Evolutionary conservation across 257 asterid species (phyloP).

Genomic region (Solanum pinnatisectum): DNA sequence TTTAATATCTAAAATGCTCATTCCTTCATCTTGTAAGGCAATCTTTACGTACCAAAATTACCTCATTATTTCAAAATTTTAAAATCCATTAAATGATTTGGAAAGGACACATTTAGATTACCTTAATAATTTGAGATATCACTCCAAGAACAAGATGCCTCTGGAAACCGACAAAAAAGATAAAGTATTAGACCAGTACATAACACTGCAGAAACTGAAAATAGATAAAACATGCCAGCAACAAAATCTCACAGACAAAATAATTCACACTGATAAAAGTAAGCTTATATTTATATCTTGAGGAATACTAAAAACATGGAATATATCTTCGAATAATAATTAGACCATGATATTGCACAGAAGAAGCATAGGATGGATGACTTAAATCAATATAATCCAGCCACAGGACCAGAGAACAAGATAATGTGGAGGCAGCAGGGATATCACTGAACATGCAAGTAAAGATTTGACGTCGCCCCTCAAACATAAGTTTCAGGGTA

Average conservation of each 20-base stretch:
- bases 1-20: neutral
- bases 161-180: constrained; percentile 37
- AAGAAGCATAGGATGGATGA: neutral
- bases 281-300: neutral
- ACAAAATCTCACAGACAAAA: neutral
- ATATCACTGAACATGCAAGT: neutral
- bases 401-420: neutral
- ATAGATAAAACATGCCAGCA: neutral
- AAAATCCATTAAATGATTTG: neutral
- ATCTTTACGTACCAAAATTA: neutral
- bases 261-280: neutral
- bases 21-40: neutral
- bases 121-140: constrained; percentile 98
- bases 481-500: neutral
- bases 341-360: neutral
- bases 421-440: neutral
- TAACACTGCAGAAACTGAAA: neutral
- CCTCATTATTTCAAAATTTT: neutral
- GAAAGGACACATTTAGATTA: constrained; percentile 4
- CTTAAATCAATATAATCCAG: neutral
- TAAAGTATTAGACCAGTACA: constrained; percentile 12
- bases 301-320: neutral
- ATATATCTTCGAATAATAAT: neutral
- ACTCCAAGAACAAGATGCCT: constrained; percentile 98
- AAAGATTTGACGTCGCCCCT: neutral